Conservation (phyloP, 805 yeast species). For the Saccharomycopsis malanga region DNA sequence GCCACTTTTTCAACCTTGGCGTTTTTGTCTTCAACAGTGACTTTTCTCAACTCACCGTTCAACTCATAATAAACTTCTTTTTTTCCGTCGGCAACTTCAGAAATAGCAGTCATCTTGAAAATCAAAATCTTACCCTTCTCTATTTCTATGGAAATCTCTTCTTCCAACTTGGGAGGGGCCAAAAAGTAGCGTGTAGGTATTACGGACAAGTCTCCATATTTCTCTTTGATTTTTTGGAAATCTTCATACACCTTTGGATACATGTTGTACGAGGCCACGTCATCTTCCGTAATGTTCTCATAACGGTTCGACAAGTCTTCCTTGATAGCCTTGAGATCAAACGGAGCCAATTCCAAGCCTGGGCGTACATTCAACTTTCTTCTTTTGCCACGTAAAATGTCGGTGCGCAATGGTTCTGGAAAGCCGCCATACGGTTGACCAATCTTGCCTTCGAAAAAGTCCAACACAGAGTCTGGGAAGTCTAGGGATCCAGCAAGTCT, state of each 20-base stretch:
- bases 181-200: slow-evolving; percentile 89
- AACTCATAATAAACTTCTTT: slow-evolving; percentile 97
- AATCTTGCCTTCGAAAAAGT: slow-evolving; percentile 98
- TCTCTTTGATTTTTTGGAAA: slow-evolving; percentile 63
- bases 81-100: slow-evolving; percentile 79
- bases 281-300: slow-evolving; percentile 75
- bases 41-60: slow-evolving; percentile 97
- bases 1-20: slow-evolving; percentile 79
- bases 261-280: slow-evolving; percentile 94
- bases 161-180: slow-evolving; percentile 79
- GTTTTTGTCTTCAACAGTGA: slow-evolving; percentile 80
- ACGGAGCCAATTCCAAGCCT: slow-evolving; percentile 82
- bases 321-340: slow-evolving; percentile 65
- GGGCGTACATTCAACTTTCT: slow-evolving; percentile 85
- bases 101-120: slow-evolving; percentile 85
- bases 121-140: slow-evolving; percentile 93
- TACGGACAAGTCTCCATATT: slow-evolving; percentile 88
- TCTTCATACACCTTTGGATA: slow-evolving; percentile 96
- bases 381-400: slow-evolving; percentile 86
- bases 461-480: slow-evolving; percentile 98
- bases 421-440: slow-evolving; percentile 99
- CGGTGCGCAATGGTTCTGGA: slow-evolving; percentile 97
- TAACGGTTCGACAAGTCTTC: slow-evolving; percentile 71
- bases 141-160: slow-evolving; percentile 82
- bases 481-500: slow-evolving; percentile 85